Base-by-base conservation (phyloP, 495 filamentous ascomycete species). In the Daldinia caldariorum region DNA sequence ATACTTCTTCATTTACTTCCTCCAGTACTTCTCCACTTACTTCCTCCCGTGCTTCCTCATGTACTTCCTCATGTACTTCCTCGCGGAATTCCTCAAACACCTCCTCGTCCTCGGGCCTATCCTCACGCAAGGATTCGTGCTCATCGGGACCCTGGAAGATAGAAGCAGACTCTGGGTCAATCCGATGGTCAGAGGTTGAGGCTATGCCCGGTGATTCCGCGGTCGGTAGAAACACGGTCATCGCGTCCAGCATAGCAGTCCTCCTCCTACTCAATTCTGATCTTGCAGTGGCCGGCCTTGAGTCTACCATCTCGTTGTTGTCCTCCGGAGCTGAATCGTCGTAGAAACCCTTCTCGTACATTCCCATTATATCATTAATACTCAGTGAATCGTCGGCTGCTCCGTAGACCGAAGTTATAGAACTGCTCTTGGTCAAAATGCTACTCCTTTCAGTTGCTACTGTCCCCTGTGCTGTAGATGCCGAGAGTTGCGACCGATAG, bases 341-440 rank as follows among this genome's bases (percentile, higher is more conserved):
- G 60, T 83, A 83, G 79, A 95, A 94, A 0, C 94, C 93, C 69
- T 90, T 88, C 60, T 91, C 90, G 76, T 97, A 97, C 91, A 97
- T 94, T 14, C 90, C 92, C 79, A 97, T 95, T 7, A 92, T 90
- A 81, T 97, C 94, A 70, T 98, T 94, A 3, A 97, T 87, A 66
- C 90, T 97, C 84, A 94, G 90, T 4, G 87, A 89, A 63, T 88
- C 90, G 62, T 92, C 90, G 41, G 85, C 85, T 7, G 84, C 82
- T 41, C 84, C 79, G 68, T 85, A 81, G 14, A 87, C 83, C n/a
- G 86, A 91, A 14, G 87, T 91, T 35, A 89, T 86, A 0, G 91
- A 94, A 79, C 91, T 95, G 63, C 87, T 87, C 70, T 91, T 93
- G 0, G 93, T 94, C 61, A 90, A 70, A 29, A 97, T 84, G 76